Percentiles rank a stretch among this genome's conserved stretches.
Conservation (phyloP, 139 green algal genomes). For the Pedinophyceae sp. region DNA sequence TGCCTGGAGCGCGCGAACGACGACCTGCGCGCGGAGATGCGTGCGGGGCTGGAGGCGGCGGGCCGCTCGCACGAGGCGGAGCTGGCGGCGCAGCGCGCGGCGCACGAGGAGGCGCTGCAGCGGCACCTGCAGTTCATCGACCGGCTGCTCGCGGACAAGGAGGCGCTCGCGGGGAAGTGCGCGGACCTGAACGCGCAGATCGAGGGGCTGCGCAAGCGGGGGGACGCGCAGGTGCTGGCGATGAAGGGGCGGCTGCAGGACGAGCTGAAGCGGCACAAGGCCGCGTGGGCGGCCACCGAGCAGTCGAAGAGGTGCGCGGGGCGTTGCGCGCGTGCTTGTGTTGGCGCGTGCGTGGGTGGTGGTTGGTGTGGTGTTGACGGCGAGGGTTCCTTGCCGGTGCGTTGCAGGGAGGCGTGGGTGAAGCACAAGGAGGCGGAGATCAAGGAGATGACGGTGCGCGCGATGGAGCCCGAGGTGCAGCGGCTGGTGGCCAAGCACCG, state of each 20-base stretch:
- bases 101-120: slow-evolving; percentile 21
- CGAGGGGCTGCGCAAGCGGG: slow-evolving; percentile 15
- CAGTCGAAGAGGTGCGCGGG: slow-evolving; percentile 14
- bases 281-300: slow-evolving; percentile 25
- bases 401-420: slow-evolving; percentile 2
- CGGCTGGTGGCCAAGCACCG: slow-evolving; percentile 8
- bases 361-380: not conserved
- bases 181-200: slow-evolving; percentile 2
- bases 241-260: slow-evolving; percentile 28
- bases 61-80: too few relatives aligned
- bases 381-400: not conserved
- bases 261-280: slow-evolving; percentile 31
- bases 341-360: not conserved
- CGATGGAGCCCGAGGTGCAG: slow-evolving; percentile 8
- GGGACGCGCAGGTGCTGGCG: slow-evolving; percentile 17
- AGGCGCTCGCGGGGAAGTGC: slow-evolving; percentile 16
- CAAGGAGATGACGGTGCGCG: not conserved
- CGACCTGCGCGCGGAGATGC: too few relatives aligned
- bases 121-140: slow-evolving; percentile 39
- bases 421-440: not conserved
- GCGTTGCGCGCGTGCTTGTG: slow-evolving; percentile 3
- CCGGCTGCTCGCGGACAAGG: slow-evolving; percentile 35
- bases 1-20: too few relatives aligned
- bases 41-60: too few relatives aligned
- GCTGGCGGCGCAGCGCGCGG: slow-evolving; percentile 10